These are phyloP conservation scores for Chytriomyces hyalinus DNA, from an alignment of 192 early-diverging fungal genomes.

Conservation along the genomic window DNA sequence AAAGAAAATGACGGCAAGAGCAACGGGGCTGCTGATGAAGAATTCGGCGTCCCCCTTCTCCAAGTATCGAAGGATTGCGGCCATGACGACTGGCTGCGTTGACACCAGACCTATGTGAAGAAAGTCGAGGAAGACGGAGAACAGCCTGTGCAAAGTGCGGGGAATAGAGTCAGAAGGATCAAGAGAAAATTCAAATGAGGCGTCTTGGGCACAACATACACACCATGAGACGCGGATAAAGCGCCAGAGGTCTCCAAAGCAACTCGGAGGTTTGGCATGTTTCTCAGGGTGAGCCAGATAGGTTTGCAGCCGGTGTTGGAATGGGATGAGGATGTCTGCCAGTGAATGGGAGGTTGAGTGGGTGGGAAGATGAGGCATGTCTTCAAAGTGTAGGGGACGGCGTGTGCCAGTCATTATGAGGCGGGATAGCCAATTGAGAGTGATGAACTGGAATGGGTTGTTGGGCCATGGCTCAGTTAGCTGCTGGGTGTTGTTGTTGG, in stretches of 20 bases:
- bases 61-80: conserved; percentile 11
- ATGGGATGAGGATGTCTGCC: neutral
- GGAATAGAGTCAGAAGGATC: too few relatives aligned
- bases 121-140: conserved; percentile 7
- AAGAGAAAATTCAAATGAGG: too few relatives aligned
- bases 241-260: conserved; percentile 15
- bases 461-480: too few relatives aligned
- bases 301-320: neutral
- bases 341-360: neutral
- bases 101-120: neutral
- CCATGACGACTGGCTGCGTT: conserved; percentile 23
- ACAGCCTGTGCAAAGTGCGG: neutral
- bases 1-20: conserved; percentile 20
- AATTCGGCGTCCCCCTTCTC: neutral
- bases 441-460: neutral
- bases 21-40: neutral
- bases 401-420: neutral
- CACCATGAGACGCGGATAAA: neutral
- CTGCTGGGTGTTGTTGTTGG: too few relatives aligned
- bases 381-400: conserved; percentile 7
- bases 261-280: neutral
- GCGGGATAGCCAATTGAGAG: conserved; percentile 12
- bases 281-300: neutral
- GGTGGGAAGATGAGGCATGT: conserved; percentile 11
- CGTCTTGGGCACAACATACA: too few relatives aligned